phyloP scores from a whole-genome alignment of 2,329 filamentous ascomycete genomes.

The Scolecobasidium constrictum region DNA sequence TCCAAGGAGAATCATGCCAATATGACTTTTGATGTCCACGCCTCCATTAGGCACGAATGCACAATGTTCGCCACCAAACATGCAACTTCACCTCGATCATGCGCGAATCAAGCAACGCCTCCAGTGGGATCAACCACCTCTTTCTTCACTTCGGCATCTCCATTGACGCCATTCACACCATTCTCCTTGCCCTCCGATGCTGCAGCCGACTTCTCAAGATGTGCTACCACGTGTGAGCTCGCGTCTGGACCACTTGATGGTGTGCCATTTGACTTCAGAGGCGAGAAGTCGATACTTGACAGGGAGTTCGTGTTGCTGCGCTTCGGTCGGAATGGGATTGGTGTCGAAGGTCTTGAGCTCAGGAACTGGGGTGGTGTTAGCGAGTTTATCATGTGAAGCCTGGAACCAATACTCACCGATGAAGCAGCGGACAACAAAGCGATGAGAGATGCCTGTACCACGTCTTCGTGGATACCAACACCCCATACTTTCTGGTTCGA shows the following conservation, averaged over 20 bases:
- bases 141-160: no score
- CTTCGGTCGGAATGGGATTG: constrained; percentile 50
- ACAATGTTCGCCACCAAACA: no score
- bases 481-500: constrained; percentile 71
- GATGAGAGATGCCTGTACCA: constrained; percentile 79
- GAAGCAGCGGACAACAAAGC: constrained; percentile 76
- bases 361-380: constrained; percentile 49
- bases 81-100: no score
- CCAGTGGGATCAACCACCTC: no score
- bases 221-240: constrained; percentile 18
- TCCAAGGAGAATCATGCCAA: no score
- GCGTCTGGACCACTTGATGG: constrained; percentile 20
- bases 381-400: not conserved
- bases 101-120: no score
- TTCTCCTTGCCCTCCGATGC: not conserved
- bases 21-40: no score
- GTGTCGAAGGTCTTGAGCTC: constrained; percentile 57
- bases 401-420: constrained; percentile 52
- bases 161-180: not conserved
- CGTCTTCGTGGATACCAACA: constrained; percentile 84
- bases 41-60: no score
- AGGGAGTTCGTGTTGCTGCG: constrained; percentile 38
- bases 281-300: constrained; percentile 16
- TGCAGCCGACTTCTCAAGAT: constrained; percentile 15
- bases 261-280: constrained; percentile 16